Evolutionary conservation across 768 basidiomycete genomes (phyloP).

Genomic region (Phaeotremella skinneri): DNA sequence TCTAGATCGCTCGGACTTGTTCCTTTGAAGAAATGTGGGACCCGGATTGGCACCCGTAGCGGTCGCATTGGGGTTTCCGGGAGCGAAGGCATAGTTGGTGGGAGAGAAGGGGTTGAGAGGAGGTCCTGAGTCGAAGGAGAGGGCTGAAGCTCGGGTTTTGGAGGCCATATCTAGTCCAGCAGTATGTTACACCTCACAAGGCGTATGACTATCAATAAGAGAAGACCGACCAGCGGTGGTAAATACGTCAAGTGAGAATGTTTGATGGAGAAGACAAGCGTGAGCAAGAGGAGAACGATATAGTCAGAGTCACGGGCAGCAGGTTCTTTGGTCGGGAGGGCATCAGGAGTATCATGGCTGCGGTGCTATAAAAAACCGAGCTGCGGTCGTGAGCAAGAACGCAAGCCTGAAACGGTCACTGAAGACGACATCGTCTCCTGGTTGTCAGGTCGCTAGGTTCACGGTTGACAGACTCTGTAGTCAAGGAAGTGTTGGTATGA

Average conservation of each 20-base stretch:
- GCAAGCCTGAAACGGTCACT: too few species aligned
- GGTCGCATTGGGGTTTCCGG: background rate
- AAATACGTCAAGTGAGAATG: background rate
- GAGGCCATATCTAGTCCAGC: too few species aligned
- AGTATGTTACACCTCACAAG: too few species aligned
- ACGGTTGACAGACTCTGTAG: too few species aligned
- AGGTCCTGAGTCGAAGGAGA: conserved; percentile 37
- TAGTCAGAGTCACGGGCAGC: too few species aligned
- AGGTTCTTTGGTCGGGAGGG: too few species aligned
- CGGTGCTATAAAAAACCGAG: too few species aligned
- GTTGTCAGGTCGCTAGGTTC: too few species aligned
- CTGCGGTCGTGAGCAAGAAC: too few species aligned
- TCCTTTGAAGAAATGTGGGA: conserved; percentile 67
- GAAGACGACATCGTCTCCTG: too few species aligned
- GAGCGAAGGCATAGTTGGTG: conserved; percentile 12
- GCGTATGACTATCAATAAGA: background rate
- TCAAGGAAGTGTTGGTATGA: too few species aligned
- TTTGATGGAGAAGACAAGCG: background rate
- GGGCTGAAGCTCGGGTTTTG: conserved; percentile 12
- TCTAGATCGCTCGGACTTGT: conserved; percentile 77
- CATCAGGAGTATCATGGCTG: too few species aligned
- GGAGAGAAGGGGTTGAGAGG: conserved; percentile 3
- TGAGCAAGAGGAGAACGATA: background rate
- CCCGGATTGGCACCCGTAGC: conserved; percentile 11
- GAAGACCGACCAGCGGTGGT: conserved; percentile 3